Conservation (phyloP, 139 green algal species). For the Raphidocelis subcapitata region DNA sequence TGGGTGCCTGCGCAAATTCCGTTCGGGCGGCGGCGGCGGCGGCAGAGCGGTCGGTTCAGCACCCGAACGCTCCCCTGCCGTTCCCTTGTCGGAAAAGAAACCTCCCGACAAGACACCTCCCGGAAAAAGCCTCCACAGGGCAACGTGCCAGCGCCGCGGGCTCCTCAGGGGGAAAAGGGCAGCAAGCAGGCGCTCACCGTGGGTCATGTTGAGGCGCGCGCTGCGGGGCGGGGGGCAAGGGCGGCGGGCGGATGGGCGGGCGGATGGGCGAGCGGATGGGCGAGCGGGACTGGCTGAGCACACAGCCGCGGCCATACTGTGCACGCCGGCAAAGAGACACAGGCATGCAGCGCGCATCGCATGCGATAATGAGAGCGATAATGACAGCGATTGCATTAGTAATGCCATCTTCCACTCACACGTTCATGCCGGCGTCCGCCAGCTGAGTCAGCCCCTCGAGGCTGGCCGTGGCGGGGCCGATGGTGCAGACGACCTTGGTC, state of each 20-base stretch:
- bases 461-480: conserved; percentile 56
- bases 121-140: no score
- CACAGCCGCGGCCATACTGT: not conserved
- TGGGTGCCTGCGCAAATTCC: no score
- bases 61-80: no score
- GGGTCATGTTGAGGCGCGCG: conserved; percentile 69
- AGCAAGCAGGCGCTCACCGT: no score
- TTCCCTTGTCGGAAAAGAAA: no score
- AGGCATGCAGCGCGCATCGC: not conserved
- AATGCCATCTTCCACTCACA: not conserved
- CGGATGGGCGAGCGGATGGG: not conserved
- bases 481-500: conserved; percentile 80
- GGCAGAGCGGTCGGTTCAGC: no score
- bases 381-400: no score
- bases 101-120: no score
- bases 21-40: no score
- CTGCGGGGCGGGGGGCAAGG: conserved; percentile 65
- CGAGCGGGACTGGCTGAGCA: not conserved
- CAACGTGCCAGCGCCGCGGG: no score
- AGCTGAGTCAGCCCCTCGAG: conserved; percentile 55
- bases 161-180: no score
- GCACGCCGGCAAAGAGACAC: not conserved
- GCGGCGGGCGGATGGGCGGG: not conserved
- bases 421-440: conserved; percentile 62
- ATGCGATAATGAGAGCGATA: not conserved